A percentile compares a stretch with the other conserved stretches of the same genome.
phyloP scores from a whole-genome alignment of 139 green algal genomes.

The Chlamydomonas asymmetrica region DNA sequence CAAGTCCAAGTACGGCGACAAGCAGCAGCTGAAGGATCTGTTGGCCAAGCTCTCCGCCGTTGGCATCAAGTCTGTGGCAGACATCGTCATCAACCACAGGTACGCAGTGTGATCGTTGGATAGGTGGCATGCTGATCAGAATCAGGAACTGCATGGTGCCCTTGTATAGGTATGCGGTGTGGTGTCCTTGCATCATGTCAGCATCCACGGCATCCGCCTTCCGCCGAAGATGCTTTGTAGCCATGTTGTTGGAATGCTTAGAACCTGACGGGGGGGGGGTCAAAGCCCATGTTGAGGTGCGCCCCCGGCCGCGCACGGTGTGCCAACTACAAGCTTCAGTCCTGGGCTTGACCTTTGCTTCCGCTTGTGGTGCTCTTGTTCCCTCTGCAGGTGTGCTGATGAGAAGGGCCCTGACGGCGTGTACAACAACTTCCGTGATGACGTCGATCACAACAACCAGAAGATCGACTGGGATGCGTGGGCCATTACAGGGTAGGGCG shows the following conservation, averaged over 20 bases:
- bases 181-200: not conserved
- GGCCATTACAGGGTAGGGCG: constrained; percentile 79
- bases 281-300: too few relatives aligned
- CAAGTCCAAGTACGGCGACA: constrained; percentile 70
- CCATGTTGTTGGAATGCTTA: not conserved
- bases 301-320: too few relatives aligned
- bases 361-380: not conserved
- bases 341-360: not conserved
- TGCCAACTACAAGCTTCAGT: not conserved
- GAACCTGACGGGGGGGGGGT: not conserved
- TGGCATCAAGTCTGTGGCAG: constrained; percentile 68
- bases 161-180: too few relatives aligned
- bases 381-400: constrained; percentile 51
- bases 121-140: not conserved
- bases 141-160: too few relatives aligned
- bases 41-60: constrained; percentile 53
- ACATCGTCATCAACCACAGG: constrained; percentile 93
- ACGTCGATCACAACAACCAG: not conserved
- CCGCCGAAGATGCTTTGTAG: not conserved
- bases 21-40: constrained; percentile 66
- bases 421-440: constrained; percentile 67
- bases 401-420: constrained; percentile 58
- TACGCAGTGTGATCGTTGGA: constrained; percentile 53
- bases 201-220: not conserved
- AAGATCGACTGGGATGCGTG: constrained; percentile 69